Percentiles rank a stretch among this genome's conserved stretches.
Conservation (phyloP, 2,329 filamentous ascomycete genomes). For the Microdochium paspali region DNA sequence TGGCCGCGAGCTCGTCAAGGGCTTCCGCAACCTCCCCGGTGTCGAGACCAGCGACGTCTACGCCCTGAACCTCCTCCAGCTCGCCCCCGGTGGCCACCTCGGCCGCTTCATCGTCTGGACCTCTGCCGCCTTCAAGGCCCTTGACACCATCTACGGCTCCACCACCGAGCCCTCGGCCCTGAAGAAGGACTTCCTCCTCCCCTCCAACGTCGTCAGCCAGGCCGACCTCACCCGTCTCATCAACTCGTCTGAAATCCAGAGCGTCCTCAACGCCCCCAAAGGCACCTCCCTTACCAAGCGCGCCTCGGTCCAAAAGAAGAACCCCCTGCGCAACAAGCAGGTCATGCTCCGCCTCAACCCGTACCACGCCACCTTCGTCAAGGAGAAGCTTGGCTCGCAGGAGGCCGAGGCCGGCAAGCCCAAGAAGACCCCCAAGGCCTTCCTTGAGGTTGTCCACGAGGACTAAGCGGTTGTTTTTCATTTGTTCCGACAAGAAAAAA, state of each 20-base stretch:
- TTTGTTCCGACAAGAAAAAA: too few species aligned
- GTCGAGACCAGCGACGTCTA: slow-evolving; percentile 94
- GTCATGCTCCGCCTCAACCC: slow-evolving; percentile 97
- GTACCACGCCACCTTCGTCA: slow-evolving; percentile 83
- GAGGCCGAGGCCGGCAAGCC: slow-evolving; percentile 56
- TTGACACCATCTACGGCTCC: slow-evolving; percentile 94
- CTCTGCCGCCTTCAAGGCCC: slow-evolving; percentile 89
- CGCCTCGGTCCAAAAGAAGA: slow-evolving; percentile 95
- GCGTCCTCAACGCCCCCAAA: slow-evolving; percentile 85
- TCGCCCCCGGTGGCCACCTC: slow-evolving; percentile 96
- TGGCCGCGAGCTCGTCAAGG: slow-evolving; percentile 85
- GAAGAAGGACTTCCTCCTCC: slow-evolving; percentile 99
- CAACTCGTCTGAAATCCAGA: slow-evolving; percentile 98
- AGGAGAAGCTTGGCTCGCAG: slow-evolving; percentile 73
- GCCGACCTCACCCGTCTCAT: slow-evolving; percentile 94
- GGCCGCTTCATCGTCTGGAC: slow-evolving; percentile 99
- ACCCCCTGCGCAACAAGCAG: slow-evolving; percentile 98
- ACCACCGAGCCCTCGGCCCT: slow-evolving; percentile 81
- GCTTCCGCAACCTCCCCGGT: slow-evolving; percentile 98
- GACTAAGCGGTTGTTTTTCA: slow-evolving; percentile 10
- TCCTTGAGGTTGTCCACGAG: slow-evolving; percentile 19
- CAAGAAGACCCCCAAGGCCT: slow-evolving; percentile 19
- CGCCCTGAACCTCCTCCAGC: slow-evolving; percentile 96
- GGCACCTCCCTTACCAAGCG: slow-evolving; percentile 87
- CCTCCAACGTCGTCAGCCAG: slow-evolving; percentile 85